Evolutionary conservation across 2,329 filamentous ascomycete genomes (phyloP).

Genomic region (Aureobasidium pullulans): DNA sequence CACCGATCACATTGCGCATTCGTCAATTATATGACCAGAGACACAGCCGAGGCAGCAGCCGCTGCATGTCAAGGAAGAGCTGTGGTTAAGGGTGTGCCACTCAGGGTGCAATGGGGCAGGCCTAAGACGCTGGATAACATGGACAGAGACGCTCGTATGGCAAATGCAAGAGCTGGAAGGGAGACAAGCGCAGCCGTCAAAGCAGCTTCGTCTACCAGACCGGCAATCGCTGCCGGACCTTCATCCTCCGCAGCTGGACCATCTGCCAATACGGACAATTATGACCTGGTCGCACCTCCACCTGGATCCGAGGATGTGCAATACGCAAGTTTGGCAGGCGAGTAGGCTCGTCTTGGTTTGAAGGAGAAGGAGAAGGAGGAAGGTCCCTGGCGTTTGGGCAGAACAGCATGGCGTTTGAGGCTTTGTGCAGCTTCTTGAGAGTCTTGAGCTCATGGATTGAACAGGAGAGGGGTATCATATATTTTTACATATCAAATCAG

Average conservation of each 20-base stretch:
- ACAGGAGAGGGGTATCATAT: conserved; percentile 13
- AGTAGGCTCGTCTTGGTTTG: conserved; percentile 43
- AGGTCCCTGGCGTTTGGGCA: background rate
- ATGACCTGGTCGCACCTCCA: conserved; percentile 59
- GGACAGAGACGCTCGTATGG: conserved; percentile 74
- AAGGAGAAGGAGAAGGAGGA: background rate
- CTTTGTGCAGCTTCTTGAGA: background rate
- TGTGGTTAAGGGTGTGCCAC: conserved; percentile 81
- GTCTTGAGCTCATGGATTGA: background rate
- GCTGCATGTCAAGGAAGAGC: conserved; percentile 78
- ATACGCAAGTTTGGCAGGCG: conserved; percentile 79
- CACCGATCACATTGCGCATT: conserved; percentile 97
- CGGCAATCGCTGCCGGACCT: conserved; percentile 18
- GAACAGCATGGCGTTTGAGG: conserved; percentile 17
- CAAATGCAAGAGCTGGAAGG: conserved; percentile 73
- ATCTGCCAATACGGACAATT: conserved; percentile 37
- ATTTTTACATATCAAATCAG: conserved; percentile 9
- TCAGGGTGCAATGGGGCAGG: conserved; percentile 86
- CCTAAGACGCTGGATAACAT: conserved; percentile 88
- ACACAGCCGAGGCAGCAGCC: conserved; percentile 79
- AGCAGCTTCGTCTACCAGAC: conserved; percentile 19
- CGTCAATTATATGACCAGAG: conserved; percentile 82
- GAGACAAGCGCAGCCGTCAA: conserved; percentile 34
- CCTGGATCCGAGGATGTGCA: conserved; percentile 71
- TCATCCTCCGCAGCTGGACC: conserved; percentile 33